phyloP scores from a whole-genome alignment of 2,329 filamentous ascomycete species.

The Cercospora sp. region DNA sequence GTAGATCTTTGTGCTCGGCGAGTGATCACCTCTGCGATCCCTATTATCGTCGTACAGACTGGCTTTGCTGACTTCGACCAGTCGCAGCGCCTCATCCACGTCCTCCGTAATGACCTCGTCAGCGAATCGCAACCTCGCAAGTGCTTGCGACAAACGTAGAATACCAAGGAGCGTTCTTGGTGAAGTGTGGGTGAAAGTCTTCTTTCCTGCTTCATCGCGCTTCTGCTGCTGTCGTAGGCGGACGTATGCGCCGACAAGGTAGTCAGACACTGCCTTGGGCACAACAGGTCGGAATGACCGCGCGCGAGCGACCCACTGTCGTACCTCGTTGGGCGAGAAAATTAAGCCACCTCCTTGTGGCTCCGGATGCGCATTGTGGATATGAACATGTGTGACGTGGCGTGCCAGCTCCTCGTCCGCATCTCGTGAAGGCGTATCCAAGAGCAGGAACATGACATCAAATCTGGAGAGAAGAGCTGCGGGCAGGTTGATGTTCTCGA shows the following conservation, averaged over 20 bases:
- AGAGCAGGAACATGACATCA: conserved; percentile 92
- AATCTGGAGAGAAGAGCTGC: conserved; percentile 95
- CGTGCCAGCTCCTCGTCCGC: conserved; percentile 89
- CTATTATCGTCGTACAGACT: conserved; percentile 73
- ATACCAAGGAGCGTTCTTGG: conserved; percentile 91
- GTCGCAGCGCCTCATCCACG: conserved; percentile 88
- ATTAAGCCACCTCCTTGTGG: conserved; percentile 64
- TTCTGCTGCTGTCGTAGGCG: conserved; percentile 90
- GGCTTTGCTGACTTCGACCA: conserved; percentile 92
- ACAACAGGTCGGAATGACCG: conserved; percentile 85
- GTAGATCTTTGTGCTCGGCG: conserved; percentile 86
- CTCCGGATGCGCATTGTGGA: conserved; percentile 91
- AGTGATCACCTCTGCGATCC: conserved; percentile 64
- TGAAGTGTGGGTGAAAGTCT: conserved; percentile 91
- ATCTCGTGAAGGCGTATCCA: conserved; percentile 89
- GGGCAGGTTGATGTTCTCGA: conserved; percentile 99
- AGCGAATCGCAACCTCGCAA: conserved; percentile 88
- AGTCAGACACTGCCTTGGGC: conserved; percentile 82
- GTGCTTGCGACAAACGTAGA: conserved; percentile 86
- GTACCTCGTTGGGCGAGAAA: conserved; percentile 89
- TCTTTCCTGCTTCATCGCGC: conserved; percentile 84
- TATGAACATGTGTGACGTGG: conserved; percentile 95
- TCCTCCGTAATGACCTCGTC: conserved; percentile 84
- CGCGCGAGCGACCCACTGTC: conserved; percentile 92
- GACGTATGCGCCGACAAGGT: conserved; percentile 96